phyloP scores from a whole-genome alignment of 129 eudicot species.

The Silybum marianum region DNA sequence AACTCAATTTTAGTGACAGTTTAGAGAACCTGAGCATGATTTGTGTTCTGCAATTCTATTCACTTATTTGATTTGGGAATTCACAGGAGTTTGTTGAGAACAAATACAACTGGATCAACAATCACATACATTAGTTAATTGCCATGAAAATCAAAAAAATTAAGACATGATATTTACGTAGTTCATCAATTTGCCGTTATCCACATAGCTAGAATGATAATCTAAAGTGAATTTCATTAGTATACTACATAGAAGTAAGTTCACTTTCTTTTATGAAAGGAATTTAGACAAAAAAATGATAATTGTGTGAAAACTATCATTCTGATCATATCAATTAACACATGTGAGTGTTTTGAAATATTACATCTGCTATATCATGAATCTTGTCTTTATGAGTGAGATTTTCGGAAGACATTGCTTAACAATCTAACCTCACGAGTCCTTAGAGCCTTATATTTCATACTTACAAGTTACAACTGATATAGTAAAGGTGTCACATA shows the following conservation, averaged over 20 bases:
- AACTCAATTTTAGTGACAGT: background rate
- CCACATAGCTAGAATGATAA: background rate
- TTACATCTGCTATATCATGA: no score
- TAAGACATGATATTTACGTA: background rate
- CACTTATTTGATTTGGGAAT: background rate
- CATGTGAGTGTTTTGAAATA: no score
- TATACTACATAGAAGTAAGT: background rate
- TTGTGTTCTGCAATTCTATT: background rate
- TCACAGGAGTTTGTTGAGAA: background rate
- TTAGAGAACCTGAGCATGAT: background rate
- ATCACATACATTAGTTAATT: slow-evolving; percentile 2
- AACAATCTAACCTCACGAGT: no score
- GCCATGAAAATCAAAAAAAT: background rate
- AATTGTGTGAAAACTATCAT: background rate
- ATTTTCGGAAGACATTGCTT: no score
- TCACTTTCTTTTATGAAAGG: background rate
- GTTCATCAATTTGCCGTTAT: background rate
- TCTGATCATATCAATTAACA: no score
- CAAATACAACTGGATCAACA: background rate
- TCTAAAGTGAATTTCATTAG: background rate
- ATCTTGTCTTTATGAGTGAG: no score
- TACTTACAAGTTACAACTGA: background rate
- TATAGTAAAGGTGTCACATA: background rate
- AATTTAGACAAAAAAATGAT: background rate
- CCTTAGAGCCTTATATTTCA: background rate